Evolutionary conservation across 108 stramenopile genomes (phyloP), one percentile per base, ranked within the genome.

Genomic region (Thalassiosira profunda): DNA sequence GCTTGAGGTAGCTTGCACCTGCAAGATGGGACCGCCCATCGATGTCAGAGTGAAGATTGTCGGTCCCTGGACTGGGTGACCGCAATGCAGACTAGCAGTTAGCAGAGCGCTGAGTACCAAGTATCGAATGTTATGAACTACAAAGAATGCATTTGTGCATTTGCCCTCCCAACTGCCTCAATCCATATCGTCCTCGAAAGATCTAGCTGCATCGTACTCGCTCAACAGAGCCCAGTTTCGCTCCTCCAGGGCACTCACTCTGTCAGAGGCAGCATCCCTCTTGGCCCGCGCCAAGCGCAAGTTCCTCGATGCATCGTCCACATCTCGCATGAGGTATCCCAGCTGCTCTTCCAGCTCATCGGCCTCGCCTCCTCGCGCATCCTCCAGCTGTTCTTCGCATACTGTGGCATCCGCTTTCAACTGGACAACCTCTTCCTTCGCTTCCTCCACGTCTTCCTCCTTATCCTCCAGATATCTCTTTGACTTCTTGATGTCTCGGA

Each of bases 31-130:
- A 41, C 81, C 88, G 5, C 95, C 92, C 0, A 84, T 96, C 26
- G 87, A 88, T 74, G 88, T 93, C 8, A 87, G 86, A 52, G 67
- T 96, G 5, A 68, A 70, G 56, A 61, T 96, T 12, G 85, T 88
- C 58, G 95, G 95, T 37, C 95, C 95, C 11, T 86, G 82, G 83
- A 47, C n/a, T n/a, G n/a, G n/a, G n/a, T n/a, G n/a, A n/a, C n/a
- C n/a, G n/a, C n/a, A n/a, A n/a, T n/a, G n/a, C n/a, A n/a, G n/a
- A n/a, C n/a, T n/a, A n/a, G n/a, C n/a, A n/a, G n/a, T n/a, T n/a
- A n/a, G n/a, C n/a, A n/a, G n/a, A n/a, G n/a, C n/a, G n/a, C n/a
- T n/a, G n/a, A n/a, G n/a, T n/a, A n/a, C n/a, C n/a, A n/a, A n/a
- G n/a, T n/a, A n/a, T n/a, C n/a, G n/a, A n/a, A n/a, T n/a, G n/a